These are phyloP conservation scores for Lagenidium giganteum DNA, from an alignment of 352 stramenopile genomes.

Conservation along the genomic window DNA sequence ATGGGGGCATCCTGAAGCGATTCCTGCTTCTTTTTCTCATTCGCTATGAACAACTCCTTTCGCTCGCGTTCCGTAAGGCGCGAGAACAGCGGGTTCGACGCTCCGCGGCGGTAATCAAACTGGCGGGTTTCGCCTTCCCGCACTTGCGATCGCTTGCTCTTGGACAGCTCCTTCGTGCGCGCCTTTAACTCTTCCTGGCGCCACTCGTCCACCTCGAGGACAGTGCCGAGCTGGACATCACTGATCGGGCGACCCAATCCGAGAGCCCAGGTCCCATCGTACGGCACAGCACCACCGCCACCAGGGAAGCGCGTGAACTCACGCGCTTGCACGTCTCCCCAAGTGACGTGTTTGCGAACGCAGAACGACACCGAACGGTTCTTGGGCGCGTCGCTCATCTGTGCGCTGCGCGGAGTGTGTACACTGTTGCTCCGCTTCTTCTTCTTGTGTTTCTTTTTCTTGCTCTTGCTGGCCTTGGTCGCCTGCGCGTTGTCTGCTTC, in stretches of 20 bases:
- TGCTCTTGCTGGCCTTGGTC: slow-evolving; percentile 38
- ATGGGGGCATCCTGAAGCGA: too few species aligned
- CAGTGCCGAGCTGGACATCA: slow-evolving; percentile 50
- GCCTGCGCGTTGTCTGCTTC: not conserved
- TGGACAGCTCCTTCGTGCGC: slow-evolving; percentile 43
- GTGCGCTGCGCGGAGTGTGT: slow-evolving; percentile 23
- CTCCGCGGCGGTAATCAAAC: slow-evolving; percentile 56
- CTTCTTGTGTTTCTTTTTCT: slow-evolving; percentile 50
- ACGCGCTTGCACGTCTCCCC: slow-evolving; percentile 46
- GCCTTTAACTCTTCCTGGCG: slow-evolving; percentile 36
- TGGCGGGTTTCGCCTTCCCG: slow-evolving; percentile 54
- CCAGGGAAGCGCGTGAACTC: slow-evolving; percentile 68
- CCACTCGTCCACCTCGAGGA: slow-evolving; percentile 47
- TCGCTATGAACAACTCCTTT: slow-evolving; percentile 43
- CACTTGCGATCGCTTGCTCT: slow-evolving; percentile 35
- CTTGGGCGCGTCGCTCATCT: slow-evolving; percentile 19
- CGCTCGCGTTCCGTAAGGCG: slow-evolving; percentile 52
- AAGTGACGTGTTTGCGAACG: slow-evolving; percentile 53
- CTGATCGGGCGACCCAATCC: slow-evolving; percentile 39
- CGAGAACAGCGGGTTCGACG: slow-evolving; percentile 55
- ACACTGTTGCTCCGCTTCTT: slow-evolving; percentile 62
- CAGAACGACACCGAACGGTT: slow-evolving; percentile 47
- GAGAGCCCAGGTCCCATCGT: slow-evolving; percentile 66
- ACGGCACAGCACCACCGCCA: slow-evolving; percentile 52
- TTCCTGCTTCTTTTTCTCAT: slow-evolving; percentile 11